Evolutionary conservation across 1,139 yeast species (phyloP).

Genomic region (Suhomyces taliae): DNA sequence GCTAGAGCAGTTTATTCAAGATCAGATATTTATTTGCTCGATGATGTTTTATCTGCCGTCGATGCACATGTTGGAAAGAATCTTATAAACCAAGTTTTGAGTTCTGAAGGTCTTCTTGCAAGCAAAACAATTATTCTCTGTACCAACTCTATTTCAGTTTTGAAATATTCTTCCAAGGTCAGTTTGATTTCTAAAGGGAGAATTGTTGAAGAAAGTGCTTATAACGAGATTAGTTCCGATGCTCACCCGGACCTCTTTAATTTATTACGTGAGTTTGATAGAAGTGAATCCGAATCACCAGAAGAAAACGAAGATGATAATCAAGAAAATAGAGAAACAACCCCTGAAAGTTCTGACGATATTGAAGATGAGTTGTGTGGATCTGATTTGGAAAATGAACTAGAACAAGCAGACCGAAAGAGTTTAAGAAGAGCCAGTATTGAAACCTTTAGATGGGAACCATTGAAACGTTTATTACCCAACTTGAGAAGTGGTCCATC

Average conservation of each 20-base stretch:
- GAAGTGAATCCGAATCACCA: background rate
- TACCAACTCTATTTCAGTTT: slow-evolving; percentile 39
- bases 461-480: slow-evolving; percentile 25
- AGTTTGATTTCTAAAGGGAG: slow-evolving; percentile 27
- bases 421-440: slow-evolving; percentile 26
- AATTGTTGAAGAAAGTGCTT: slow-evolving; percentile 26
- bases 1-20: slow-evolving; percentile 96
- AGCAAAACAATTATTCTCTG: slow-evolving; percentile 37
- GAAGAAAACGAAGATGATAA: background rate
- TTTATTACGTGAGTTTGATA: slow-evolving; percentile 27
- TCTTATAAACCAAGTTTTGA: slow-evolving; percentile 33
- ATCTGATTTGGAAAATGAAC: background rate
- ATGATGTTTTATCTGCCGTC: slow-evolving; percentile 90
- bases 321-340: background rate
- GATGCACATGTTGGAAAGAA: slow-evolving; percentile 87
- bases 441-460: slow-evolving; percentile 36
- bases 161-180: slow-evolving; percentile 32
- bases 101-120: slow-evolving; percentile 29
- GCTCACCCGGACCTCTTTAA: slow-evolving; percentile 27
- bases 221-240: slow-evolving; percentile 12
- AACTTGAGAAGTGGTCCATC: slow-evolving; percentile 25
- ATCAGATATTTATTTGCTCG: slow-evolving; percentile 86
- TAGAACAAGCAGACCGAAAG: background rate
- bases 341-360: background rate
- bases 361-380: background rate